Conservation (phyloP, 805 yeast species). For the Candida boleticola region DNA sequence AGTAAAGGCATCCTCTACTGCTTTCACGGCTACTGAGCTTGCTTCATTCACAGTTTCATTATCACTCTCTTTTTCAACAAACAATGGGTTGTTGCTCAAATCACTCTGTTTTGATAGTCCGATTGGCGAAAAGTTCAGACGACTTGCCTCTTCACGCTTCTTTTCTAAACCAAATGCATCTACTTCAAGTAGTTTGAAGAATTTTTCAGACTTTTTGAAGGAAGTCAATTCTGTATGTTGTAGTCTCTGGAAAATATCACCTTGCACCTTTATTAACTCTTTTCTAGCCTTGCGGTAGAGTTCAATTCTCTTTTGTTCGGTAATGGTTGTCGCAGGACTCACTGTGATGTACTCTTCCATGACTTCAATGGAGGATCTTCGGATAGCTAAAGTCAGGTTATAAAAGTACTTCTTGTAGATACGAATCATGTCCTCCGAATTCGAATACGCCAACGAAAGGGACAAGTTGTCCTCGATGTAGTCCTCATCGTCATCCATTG, state of each 20-base stretch:
- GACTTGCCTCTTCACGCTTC: neutral
- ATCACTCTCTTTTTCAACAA: neutral
- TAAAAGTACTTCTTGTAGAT: slow-evolving; percentile 47
- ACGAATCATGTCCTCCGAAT: slow-evolving; percentile 50
- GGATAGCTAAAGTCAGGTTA: slow-evolving; percentile 8
- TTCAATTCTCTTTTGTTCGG: neutral
- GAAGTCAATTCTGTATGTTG: slow-evolving; percentile 48
- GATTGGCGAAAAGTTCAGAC: neutral
- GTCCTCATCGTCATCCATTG: slow-evolving; percentile 23
- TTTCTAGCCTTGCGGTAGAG: slow-evolving; percentile 55
- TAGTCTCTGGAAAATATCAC: slow-evolving; percentile 49
- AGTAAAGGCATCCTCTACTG: slow-evolving; percentile 66
- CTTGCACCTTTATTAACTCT: slow-evolving; percentile 59
- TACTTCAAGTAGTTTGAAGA: neutral
- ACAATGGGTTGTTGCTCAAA: neutral
- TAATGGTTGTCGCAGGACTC: slow-evolving; percentile 6
- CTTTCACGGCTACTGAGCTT: slow-evolving; percentile 49
- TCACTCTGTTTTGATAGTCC: neutral
- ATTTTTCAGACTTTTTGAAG: slow-evolving; percentile 35
- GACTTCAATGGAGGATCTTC: slow-evolving; percentile 14
- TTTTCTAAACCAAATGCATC: neutral
- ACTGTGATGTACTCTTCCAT: slow-evolving; percentile 26
- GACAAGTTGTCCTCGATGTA: slow-evolving; percentile 29
- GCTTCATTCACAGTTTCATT: slow-evolving; percentile 22
- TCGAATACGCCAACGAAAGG: slow-evolving; percentile 42